Evolutionary conservation across 2,329 filamentous ascomycete species (phyloP).

Genomic region (Cadophora sp.): DNA sequence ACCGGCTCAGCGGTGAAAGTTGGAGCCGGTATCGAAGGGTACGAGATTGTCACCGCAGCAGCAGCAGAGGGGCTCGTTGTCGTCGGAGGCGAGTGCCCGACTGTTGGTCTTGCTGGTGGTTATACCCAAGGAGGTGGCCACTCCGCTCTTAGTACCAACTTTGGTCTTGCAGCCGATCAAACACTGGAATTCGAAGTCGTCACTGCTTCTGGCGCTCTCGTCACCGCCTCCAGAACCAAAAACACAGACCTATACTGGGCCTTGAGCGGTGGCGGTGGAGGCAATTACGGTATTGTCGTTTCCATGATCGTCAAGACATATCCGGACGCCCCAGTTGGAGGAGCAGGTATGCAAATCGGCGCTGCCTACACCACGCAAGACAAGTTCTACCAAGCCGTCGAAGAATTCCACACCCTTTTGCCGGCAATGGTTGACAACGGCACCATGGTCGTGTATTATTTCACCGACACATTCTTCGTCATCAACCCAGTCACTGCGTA

Average conservation of each 20-base stretch:
- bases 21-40: slow-evolving; percentile 59
- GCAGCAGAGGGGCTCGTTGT: slow-evolving; percentile 51
- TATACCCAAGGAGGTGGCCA: slow-evolving; percentile 67
- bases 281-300: slow-evolving; percentile 63
- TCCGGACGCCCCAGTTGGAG: slow-evolving; percentile 51
- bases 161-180: slow-evolving; percentile 66
- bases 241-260: slow-evolving; percentile 70
- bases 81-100: slow-evolving; percentile 61
- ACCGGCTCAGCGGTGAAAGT: slow-evolving; percentile 59
- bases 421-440: slow-evolving; percentile 57
- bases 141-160: slow-evolving; percentile 57
- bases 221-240: slow-evolving; percentile 54
- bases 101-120: slow-evolving; percentile 65
- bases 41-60: slow-evolving; percentile 53
- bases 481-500: slow-evolving; percentile 57
- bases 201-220: slow-evolving; percentile 55
- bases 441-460: slow-evolving; percentile 56
- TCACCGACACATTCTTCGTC: slow-evolving; percentile 54
- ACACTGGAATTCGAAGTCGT: slow-evolving; percentile 63
- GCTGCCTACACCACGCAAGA: slow-evolving; percentile 46
- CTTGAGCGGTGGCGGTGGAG: slow-evolving; percentile 63
- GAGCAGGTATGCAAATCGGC: slow-evolving; percentile 53
- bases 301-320: slow-evolving; percentile 62
- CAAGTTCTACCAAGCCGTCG: slow-evolving; percentile 57
- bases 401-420: slow-evolving; percentile 52